Evolutionary conservation across 768 basidiomycete genomes (phyloP).

Genomic region (Xerocomellus amylosporus): DNA sequence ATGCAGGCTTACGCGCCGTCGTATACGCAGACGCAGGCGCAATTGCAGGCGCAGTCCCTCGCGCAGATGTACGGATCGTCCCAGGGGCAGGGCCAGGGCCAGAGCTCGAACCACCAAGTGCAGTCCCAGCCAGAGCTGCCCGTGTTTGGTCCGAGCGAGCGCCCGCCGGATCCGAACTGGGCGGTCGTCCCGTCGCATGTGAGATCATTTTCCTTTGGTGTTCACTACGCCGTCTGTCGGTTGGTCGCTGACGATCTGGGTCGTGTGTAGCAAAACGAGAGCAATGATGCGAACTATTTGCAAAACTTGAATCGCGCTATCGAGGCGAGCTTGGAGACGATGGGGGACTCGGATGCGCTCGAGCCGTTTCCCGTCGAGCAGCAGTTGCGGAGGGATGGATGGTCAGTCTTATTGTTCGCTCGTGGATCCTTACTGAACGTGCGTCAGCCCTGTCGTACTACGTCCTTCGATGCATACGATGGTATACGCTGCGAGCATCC

Average conservation of each 20-base stretch:
- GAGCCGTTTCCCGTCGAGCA: constrained; percentile 53
- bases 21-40: not conserved
- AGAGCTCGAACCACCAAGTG: too few species aligned
- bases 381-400: constrained; percentile 51
- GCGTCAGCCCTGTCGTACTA: constrained; percentile 63
- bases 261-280: constrained; percentile 30
- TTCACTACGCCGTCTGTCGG: too few species aligned
- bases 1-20: constrained; percentile 19
- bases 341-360: constrained; percentile 48
- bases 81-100: too few species aligned
- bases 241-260: not conserved
- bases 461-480: constrained; percentile 52
- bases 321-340: constrained; percentile 58
- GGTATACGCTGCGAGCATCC: constrained; percentile 59
- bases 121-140: constrained; percentile 32
- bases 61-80: too few species aligned
- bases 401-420: constrained; percentile 41
- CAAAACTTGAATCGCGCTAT: constrained; percentile 67
- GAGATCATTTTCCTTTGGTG: constrained; percentile 8
- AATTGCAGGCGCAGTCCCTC: not conserved
- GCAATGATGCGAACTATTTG: constrained; percentile 49
- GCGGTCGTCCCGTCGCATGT: constrained; percentile 70
- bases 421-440: constrained; percentile 1
- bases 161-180: constrained; percentile 66
- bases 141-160: constrained; percentile 56